Conservation (phyloP, 2,329 filamentous ascomycete species). For the Tolypocladium paradoxum region DNA sequence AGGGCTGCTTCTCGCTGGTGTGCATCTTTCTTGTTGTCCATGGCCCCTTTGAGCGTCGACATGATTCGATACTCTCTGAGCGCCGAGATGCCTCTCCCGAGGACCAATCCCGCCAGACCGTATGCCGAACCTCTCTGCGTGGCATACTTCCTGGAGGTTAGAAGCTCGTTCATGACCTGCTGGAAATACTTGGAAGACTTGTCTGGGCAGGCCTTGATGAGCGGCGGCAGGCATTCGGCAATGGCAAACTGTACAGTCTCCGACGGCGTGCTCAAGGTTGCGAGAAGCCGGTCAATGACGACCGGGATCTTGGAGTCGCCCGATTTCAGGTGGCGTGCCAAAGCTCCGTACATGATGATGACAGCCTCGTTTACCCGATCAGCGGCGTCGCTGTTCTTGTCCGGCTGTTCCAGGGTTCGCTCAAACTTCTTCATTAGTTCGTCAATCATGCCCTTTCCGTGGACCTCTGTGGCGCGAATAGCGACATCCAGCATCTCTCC, state of each 20-base stretch:
- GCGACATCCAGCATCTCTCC: conserved; percentile 89
- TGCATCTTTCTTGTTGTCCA: conserved; percentile 91
- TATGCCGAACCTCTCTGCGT: conserved; percentile 87
- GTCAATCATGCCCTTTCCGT: conserved; percentile 76
- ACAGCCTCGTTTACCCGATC: conserved; percentile 95
- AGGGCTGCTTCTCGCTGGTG: conserved; percentile 83
- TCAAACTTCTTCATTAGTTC: conserved; percentile 90
- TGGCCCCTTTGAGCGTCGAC: conserved; percentile 64
- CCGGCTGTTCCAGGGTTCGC: conserved; percentile 71
- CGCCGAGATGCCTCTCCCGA: conserved; percentile 73
- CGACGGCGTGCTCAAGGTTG: conserved; percentile 85
- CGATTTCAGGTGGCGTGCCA: conserved; percentile 74
- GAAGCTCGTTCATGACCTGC: conserved; percentile 68
- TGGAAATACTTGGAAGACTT: conserved; percentile 73
- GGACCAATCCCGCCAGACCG: conserved; percentile 80
- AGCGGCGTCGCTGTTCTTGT: conserved; percentile 67
- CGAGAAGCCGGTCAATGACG: conserved; percentile 76
- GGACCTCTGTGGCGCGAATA: conserved; percentile 65
- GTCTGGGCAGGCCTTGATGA: conserved; percentile 72
- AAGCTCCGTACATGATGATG: conserved; percentile 90
- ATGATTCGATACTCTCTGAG: conserved; percentile 81
- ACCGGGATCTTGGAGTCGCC: conserved; percentile 83
- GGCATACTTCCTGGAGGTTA: conserved; percentile 87
- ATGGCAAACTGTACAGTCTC: conserved; percentile 96
- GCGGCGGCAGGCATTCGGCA: conserved; percentile 81